Conservation (phyloP, 495 filamentous ascomycete species). For the Penicillium atrosanguineum region DNA sequence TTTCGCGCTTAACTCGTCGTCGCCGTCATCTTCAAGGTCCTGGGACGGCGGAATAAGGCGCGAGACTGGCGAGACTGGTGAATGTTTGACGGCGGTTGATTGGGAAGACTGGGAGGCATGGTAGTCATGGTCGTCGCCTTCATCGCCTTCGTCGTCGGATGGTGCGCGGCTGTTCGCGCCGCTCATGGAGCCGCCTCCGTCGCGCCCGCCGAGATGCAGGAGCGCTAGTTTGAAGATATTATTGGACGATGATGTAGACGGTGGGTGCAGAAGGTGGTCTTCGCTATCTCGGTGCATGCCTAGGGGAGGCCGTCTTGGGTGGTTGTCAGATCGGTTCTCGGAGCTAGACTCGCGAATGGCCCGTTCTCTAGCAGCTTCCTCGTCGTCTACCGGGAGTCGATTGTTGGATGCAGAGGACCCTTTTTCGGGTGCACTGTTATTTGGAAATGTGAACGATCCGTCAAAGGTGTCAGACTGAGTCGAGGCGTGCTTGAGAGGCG, state of each 20-base stretch:
- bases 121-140: slow-evolving; percentile 13
- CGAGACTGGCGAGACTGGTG: background rate
- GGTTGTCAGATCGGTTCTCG: slow-evolving; percentile 5
- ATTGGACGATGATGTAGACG: slow-evolving; percentile 21
- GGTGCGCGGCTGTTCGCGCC: slow-evolving; percentile 40
- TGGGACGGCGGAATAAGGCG: slow-evolving; percentile 22
- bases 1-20: slow-evolving; percentile 48
- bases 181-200: slow-evolving; percentile 44
- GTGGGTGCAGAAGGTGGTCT: slow-evolving; percentile 35
- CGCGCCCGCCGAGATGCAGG: slow-evolving; percentile 40
- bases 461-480: slow-evolving; percentile 2
- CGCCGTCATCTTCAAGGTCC: slow-evolving; percentile 47
- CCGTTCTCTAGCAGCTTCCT: slow-evolving; percentile 8
- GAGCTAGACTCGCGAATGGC: slow-evolving; percentile 14
- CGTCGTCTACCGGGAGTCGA: background rate
- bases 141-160: slow-evolving; percentile 40
- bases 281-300: slow-evolving; percentile 33
- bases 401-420: background rate
- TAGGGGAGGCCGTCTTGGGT: slow-evolving; percentile 17
- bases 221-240: slow-evolving; percentile 30
- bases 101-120: too few species aligned
- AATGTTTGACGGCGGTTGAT: slow-evolving; percentile 3
- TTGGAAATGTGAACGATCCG: slow-evolving; percentile 6
- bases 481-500: slow-evolving; percentile 10
- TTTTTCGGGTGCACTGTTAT: background rate